These are phyloP conservation scores for Lenwebbia sp. DNA, from an alignment of 345 rosid species.

Conservation along the genomic window DNA sequence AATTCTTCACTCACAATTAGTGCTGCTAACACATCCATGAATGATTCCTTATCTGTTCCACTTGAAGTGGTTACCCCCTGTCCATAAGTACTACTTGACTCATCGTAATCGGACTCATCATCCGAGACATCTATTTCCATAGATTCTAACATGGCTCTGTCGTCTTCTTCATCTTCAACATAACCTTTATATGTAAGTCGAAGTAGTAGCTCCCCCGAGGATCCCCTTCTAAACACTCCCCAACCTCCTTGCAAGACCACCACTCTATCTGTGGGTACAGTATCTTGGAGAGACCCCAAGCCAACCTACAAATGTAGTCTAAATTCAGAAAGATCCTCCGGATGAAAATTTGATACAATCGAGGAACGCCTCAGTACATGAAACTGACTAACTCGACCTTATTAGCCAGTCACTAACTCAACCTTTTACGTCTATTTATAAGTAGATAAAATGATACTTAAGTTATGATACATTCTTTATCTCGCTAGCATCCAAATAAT, in stretches of 20 bases:
- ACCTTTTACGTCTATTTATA: not conserved
- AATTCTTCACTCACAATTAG: slow-evolving; percentile 89
- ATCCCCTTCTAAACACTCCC: slow-evolving; percentile 64
- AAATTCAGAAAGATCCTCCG: not conserved
- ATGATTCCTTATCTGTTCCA: slow-evolving; percentile 61
- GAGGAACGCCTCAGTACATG: not conserved
- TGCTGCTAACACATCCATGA: slow-evolving; percentile 94
- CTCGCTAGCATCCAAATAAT: not conserved
- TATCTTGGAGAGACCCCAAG: slow-evolving; percentile 72
- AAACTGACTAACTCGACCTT: not conserved
- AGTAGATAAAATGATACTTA: not conserved
- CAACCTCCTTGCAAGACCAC: slow-evolving; percentile 67
- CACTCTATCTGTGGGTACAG: slow-evolving; percentile 85
- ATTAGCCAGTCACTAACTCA: not conserved
- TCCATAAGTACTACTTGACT: slow-evolving; percentile 26
- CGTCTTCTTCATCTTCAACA: slow-evolving; percentile 98
- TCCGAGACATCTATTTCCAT: slow-evolving; percentile 45
- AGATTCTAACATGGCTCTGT: slow-evolving; percentile 30
- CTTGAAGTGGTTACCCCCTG: slow-evolving; percentile 18
- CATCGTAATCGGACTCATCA: slow-evolving; percentile 75
- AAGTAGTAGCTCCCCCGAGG: slow-evolving; percentile 77
- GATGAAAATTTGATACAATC: not conserved
- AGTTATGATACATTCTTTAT: not conserved
- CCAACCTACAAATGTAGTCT: slow-evolving; percentile 40
- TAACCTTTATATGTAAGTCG: slow-evolving; percentile 94